These are phyloP conservation scores for Metschnikowia sp. DNA, from an alignment of 805 yeast species.

Conservation along the genomic window DNA sequence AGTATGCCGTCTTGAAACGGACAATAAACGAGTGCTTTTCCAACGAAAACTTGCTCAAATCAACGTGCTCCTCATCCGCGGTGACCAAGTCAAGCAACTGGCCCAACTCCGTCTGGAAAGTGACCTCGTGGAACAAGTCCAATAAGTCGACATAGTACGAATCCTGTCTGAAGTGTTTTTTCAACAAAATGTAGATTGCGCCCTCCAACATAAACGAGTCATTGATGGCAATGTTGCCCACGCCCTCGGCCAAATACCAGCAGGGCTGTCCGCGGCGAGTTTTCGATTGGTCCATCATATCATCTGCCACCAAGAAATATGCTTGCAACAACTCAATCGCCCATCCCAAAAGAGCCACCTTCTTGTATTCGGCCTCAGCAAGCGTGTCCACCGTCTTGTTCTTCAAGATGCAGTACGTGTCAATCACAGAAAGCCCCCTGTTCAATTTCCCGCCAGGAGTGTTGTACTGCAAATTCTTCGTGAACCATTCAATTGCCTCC, in stretches of 20 bases:
- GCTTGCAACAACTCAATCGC: slow-evolving; percentile 92
- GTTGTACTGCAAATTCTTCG: slow-evolving; percentile 70
- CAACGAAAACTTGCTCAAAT: slow-evolving; percentile 79
- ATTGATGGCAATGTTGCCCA: slow-evolving; percentile 92
- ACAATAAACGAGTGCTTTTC: slow-evolving; percentile 93
- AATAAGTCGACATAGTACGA: slow-evolving; percentile 82
- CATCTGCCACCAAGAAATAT: slow-evolving; percentile 95
- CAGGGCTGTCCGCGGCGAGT: slow-evolving; percentile 99
- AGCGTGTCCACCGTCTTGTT: slow-evolving; percentile 55
- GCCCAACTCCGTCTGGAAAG: slow-evolving; percentile 97
- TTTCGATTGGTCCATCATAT: slow-evolving; percentile 95
- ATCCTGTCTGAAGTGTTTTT: slow-evolving; percentile 82
- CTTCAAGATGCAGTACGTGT: slow-evolving; percentile 80
- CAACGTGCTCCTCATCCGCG: slow-evolving; percentile 95
- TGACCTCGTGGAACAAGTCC: slow-evolving; percentile 94
- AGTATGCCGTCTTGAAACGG: slow-evolving; percentile 94
- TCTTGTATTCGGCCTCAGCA: slow-evolving; percentile 65
- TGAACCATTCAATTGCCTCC: slow-evolving; percentile 86
- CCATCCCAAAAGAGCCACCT: slow-evolving; percentile 92
- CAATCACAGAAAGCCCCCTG: slow-evolving; percentile 94
- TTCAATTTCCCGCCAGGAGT: slow-evolving; percentile 96
- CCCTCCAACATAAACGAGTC: slow-evolving; percentile 97
- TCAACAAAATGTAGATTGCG: slow-evolving; percentile 83
- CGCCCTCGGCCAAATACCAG: slow-evolving; percentile 82
- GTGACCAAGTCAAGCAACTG: slow-evolving; percentile 93